Percentiles rank a stretch among this genome's conserved stretches.
Conservation (phyloP, 495 filamentous ascomycete species). For the Bombardia bombarda region DNA sequence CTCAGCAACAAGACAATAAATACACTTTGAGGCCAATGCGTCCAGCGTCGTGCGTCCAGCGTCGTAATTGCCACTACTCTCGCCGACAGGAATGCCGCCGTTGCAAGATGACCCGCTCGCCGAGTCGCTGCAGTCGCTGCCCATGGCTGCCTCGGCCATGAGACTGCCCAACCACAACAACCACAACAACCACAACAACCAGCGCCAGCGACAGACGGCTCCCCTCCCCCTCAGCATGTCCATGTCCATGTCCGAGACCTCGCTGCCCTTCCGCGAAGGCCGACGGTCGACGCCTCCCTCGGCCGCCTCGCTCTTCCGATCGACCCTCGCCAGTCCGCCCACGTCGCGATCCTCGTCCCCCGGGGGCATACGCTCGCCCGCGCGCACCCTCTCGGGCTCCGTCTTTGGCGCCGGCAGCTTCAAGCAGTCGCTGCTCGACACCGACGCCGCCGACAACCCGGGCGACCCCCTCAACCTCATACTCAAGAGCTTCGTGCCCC, state of each 20-base stretch:
- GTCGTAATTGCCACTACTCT: too few species aligned
- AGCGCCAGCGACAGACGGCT: conserved; percentile 25
- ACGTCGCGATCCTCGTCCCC: conserved; percentile 52
- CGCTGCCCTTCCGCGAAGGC: conserved; percentile 33
- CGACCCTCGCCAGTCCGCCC: conserved; percentile 45
- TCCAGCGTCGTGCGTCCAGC: too few species aligned
- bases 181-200: too few species aligned
- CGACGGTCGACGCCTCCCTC: conserved; percentile 47
- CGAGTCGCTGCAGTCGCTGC: conserved; percentile 32
- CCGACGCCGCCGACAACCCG: conserved; percentile 39
- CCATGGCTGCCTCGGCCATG: conserved; percentile 32
- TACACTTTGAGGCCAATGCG: too few species aligned
- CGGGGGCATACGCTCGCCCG: conserved; percentile 47
- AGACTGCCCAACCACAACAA: conserved; percentile 24
- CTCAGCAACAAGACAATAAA: too few species aligned
- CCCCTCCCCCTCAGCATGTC: conserved; percentile 18
- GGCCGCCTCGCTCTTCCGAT: conserved; percentile 51
- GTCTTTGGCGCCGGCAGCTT: conserved; percentile 36
- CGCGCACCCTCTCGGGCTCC: conserved; percentile 38
- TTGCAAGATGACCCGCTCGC: conserved; percentile 33
- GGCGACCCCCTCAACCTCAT: conserved; percentile 66
- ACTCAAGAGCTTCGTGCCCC: conserved; percentile 75
- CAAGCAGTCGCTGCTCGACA: conserved; percentile 38
- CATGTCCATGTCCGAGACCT: conserved; percentile 34
- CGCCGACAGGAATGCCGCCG: too few species aligned